These are phyloP conservation scores for Colletotrichum somersetense DNA, from an alignment of 2,329 filamentous ascomycete species.

Conservation along the genomic window DNA sequence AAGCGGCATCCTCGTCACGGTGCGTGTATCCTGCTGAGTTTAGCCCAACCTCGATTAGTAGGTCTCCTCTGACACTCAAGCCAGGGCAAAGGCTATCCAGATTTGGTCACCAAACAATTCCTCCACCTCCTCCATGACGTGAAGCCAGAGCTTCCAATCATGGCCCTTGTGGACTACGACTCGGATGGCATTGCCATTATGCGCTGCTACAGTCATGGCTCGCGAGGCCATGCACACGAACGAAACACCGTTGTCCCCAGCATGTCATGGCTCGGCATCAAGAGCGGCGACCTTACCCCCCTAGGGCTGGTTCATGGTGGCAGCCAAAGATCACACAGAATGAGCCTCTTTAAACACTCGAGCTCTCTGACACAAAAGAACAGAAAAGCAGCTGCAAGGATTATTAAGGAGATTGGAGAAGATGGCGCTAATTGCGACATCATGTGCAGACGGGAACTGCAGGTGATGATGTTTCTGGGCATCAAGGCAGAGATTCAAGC, in stretches of 20 bases:
- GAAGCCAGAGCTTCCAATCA: constrained; percentile 67
- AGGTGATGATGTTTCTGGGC: constrained; percentile 80
- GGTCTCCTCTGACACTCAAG: constrained; percentile 7
- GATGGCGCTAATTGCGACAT: constrained; percentile 47
- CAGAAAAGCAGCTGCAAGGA: constrained; percentile 68
- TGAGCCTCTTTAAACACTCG: not conserved
- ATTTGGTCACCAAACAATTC: constrained; percentile 77
- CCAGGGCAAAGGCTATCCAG: constrained; percentile 86
- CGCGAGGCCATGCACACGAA: constrained; percentile 72
- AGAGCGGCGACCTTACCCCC: constrained; percentile 55
- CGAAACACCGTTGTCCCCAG: constrained; percentile 60
- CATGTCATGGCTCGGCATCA: constrained; percentile 75
- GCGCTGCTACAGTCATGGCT: constrained; percentile 79
- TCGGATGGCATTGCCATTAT: constrained; percentile 82
- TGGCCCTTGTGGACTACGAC: constrained; percentile 79
- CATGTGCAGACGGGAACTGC: constrained; percentile 69
- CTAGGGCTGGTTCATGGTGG: not conserved
- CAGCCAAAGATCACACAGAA: not conserved
- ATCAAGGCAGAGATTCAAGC: constrained; percentile 84
- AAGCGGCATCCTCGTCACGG: constrained; percentile 77
- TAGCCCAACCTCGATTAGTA: not conserved
- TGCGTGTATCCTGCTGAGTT: constrained; percentile 49
- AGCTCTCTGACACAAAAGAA: constrained; percentile 65
- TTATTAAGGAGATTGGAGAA: constrained; percentile 58
- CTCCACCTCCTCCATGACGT: constrained; percentile 65